A percentile compares a stretch with the other conserved stretches of the same genome.
Evolutionary conservation across 352 stramenopile species (phyloP).

Genomic region (Phytophthora megakarya): DNA sequence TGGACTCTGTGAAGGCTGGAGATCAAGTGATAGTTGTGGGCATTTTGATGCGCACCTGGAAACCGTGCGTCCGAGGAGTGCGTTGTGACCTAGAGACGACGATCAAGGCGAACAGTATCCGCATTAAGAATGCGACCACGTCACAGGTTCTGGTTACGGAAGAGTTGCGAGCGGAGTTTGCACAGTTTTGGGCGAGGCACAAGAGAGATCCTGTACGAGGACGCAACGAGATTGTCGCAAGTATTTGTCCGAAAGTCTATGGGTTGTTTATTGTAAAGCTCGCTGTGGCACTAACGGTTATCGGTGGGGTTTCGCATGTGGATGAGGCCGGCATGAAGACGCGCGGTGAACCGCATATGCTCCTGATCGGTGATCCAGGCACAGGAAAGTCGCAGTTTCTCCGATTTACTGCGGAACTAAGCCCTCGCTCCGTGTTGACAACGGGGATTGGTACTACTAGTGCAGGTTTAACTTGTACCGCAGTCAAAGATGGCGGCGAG

Average conservation of each 20-base stretch:
- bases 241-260: constrained; percentile 95
- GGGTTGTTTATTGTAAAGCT: constrained; percentile 94
- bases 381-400: constrained; percentile 96
- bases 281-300: constrained; percentile 91
- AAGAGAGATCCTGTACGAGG: constrained; percentile 53
- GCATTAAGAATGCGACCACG: constrained; percentile 66
- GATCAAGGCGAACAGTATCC: constrained; percentile 79
- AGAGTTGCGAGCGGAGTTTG: constrained; percentile 90
- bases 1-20: constrained; percentile 91
- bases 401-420: constrained; percentile 94
- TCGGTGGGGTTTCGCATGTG: constrained; percentile 86
- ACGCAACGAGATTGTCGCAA: constrained; percentile 92
- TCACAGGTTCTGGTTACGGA: constrained; percentile 71
- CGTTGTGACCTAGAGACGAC: constrained; percentile 92
- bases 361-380: constrained; percentile 80
- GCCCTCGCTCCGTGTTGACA: constrained; percentile 94
- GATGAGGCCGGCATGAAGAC: constrained; percentile 78
- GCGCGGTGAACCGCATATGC: constrained; percentile 84
- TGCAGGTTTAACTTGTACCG: constrained; percentile 96
- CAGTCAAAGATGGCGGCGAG: constrained; percentile 94
- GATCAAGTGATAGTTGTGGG: constrained; percentile 95
- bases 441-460: constrained; percentile 97
- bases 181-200: constrained; percentile 88
- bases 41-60: constrained; percentile 94
- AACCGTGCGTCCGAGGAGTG: constrained; percentile 67